Base-by-base conservation (phyloP, 441 rosid species). In the Biscutella laevigata region DNA sequence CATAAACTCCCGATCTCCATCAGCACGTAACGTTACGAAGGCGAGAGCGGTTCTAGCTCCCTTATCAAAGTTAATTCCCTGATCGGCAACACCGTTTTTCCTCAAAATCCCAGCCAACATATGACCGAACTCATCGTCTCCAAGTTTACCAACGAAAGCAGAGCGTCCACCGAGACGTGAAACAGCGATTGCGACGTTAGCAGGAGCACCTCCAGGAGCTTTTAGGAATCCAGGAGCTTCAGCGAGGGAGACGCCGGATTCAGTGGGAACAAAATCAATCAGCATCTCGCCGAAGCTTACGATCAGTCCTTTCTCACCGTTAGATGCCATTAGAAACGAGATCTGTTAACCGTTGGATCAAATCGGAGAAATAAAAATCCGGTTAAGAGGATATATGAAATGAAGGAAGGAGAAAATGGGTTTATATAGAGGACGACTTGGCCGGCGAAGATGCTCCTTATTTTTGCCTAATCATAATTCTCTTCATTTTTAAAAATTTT, bases 201-300 rank as follows among this genome's bases (percentile, higher is more conserved):
- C 81, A 1, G 83, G 86, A 37, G 79, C 86, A 40, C 79, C 80
- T 5, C 81, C 79, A 2, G 86, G 77, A 53, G 77, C 83, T 63
- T 73, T 80, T 63, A 64, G 71, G 49, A 73, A 75, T 10, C 74
- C 80, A 6, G 80, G 69, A 53, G 80, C 75, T 32, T 77, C 78
- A 3, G 82, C 82, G 28, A 80, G 82, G 2, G 86, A 80, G 38
- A 77, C 77, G 36, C 77, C 80, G 1, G 69, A 47, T 22, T 59
- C 73, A 10, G 77, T 67, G 0, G 83, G 83, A 30, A 77, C 77
- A 39, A 77, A 77, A 64, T 77, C 83, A 9, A 80, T 77, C 25
- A 80, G 65, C 81, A 75, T 65, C 61, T 77, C 81, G 15, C 81
- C 76, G 30, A 75, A 75, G 42, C 79, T 72, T 6, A 80, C 73